These are phyloP conservation scores for Trichosanthes truncata DNA, from an alignment of 306 rosid genomes.

Conservation along the genomic window DNA sequence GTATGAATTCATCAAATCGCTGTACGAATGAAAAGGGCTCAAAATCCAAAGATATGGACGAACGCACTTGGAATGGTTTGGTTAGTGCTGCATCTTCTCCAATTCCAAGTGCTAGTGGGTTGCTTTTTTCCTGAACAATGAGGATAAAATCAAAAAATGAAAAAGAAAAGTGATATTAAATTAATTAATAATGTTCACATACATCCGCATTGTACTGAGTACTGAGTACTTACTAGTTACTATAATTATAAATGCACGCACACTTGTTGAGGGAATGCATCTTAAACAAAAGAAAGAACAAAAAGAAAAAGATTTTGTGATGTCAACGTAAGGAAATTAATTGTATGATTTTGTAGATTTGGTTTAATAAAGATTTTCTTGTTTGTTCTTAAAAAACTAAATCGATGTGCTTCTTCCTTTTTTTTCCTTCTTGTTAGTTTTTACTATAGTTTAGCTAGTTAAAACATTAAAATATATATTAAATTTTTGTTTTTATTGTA, in stretches of 20 bases:
- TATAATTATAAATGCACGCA: background rate
- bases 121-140: background rate
- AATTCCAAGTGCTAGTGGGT: background rate
- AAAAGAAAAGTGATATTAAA: background rate
- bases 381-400: no score
- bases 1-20: background rate
- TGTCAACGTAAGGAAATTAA: background rate
- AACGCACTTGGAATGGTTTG: conserved; percentile 6
- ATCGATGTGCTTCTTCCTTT: no score
- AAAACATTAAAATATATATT: no score
- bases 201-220: background rate
- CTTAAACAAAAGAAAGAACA: background rate
- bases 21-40: background rate
- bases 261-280: background rate
- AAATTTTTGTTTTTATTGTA: no score
- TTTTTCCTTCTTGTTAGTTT: no score
- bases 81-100: conserved; percentile 6
- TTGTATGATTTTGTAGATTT: background rate
- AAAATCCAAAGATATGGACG: background rate
- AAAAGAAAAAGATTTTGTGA: background rate
- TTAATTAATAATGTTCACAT: background rate
- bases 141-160: background rate
- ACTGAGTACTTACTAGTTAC: background rate
- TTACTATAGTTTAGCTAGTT: no score
- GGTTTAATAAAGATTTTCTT: background rate